These are phyloP conservation scores for Fusarium mexicanum DNA, from an alignment of 2,329 filamentous ascomycete genomes.

Conservation along the genomic window DNA sequence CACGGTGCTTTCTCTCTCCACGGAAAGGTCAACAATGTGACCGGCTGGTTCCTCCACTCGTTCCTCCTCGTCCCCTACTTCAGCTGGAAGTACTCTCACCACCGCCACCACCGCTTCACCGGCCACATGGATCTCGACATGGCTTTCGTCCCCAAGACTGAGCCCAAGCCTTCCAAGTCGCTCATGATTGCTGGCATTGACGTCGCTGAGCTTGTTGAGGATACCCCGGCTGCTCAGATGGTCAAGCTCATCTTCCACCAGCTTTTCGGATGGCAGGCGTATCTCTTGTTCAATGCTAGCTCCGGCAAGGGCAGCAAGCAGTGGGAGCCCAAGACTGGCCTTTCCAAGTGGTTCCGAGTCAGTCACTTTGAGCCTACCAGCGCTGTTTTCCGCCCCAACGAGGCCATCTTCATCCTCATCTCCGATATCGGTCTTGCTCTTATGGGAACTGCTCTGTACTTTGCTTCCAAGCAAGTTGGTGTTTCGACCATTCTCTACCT, in stretches of 20 bases:
- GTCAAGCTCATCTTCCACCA: conserved; percentile 68
- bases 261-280: conserved; percentile 71
- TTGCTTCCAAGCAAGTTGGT: conserved; percentile 62
- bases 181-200: conserved; percentile 52
- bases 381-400: conserved; percentile 67
- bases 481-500: conserved; percentile 65
- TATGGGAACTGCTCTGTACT: conserved; percentile 61
- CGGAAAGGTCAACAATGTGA: conserved; percentile 65
- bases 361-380: conserved; percentile 71
- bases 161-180: conserved; percentile 48
- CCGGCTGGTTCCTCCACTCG: conserved; percentile 74
- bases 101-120: conserved; percentile 74
- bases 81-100: conserved; percentile 77
- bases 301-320: conserved; percentile 60
- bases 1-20: conserved; percentile 73
- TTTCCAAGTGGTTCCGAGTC: conserved; percentile 53
- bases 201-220: conserved; percentile 67
- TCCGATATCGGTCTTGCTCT: conserved; percentile 69
- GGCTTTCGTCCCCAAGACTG: conserved; percentile 67
- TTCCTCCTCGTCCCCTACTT: conserved; percentile 75
- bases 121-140: conserved; percentile 75
- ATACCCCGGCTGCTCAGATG: conserved; percentile 67
- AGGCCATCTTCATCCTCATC: conserved; percentile 65
- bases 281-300: conserved; percentile 69
- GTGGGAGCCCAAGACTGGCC: conserved; percentile 46